Base-by-base conservation (phyloP, 116 monocot species). In the Trichopus zeylanicus region DNA sequence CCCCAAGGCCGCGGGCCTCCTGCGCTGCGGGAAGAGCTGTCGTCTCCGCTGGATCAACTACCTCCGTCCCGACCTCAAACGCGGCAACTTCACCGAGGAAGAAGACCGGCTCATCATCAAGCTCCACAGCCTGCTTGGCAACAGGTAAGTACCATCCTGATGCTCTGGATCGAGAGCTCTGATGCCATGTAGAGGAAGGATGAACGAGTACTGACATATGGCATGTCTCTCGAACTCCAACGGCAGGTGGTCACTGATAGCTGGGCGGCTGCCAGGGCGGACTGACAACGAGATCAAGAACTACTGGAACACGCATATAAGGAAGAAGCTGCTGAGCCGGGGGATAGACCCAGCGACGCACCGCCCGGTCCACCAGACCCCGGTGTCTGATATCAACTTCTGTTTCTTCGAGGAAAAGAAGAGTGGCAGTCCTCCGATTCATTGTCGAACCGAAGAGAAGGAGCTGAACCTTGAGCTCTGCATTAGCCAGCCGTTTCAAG, bases 261-360 rank as follows among this genome's bases (percentile, higher is more conserved):
- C 88, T 0, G 88, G 76, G 27, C 69, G 89, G 67, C 67, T 89
- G 18, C 81, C 81, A 7, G 84, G 88, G 20, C 61, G 89, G 53
- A 85, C 85, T 11, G 85, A 85, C 31, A 85, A 85, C 19, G 85
- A 85, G 73, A 80, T 85, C 53, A 85, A 85, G 73, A 89, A 89
- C 70, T 82, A 89, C 71, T 89, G 89, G 89, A 89, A 89, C 79
- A 89, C 89, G 8, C 89, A 89, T 54, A 85, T 89, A 46, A 67
- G 78, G 34, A 63, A 85, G 68, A 89, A 89, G 56, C 69, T 89
- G 20, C 12, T 81, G 27, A 71, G 74, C 68, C 51, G 81, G 12
- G 89, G 89, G 1, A 30, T 89, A 13, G 88, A 89, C 48, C 81
- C 88, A 6, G 46, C 71, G 16, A 84, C 74, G 8, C 84, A 84